Conservation (phyloP, 169 alveolate genomes). For the Perkinsus olseni region DNA sequence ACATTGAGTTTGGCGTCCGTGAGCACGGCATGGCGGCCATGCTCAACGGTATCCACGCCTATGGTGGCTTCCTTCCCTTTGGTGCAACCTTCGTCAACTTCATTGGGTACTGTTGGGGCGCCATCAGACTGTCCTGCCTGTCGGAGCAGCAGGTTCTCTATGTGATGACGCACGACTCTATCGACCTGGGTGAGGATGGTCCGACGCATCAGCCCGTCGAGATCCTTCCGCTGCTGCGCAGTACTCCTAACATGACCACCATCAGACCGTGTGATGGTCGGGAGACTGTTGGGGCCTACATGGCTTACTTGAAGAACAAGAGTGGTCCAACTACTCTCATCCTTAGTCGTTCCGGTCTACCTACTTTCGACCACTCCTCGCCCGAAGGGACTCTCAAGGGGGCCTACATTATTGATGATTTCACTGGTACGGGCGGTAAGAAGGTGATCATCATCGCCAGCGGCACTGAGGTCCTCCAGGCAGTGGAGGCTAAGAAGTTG, state of each 20-base stretch:
- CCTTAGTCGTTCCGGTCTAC: slow-evolving; percentile 35
- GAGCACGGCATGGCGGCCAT: slow-evolving; percentile 54
- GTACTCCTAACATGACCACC: slow-evolving; percentile 34
- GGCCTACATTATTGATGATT: slow-evolving; percentile 36
- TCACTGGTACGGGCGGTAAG: slow-evolving; percentile 4
- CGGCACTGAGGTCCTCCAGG: slow-evolving; percentile 20
- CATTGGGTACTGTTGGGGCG: slow-evolving; percentile 35
- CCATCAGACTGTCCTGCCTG: slow-evolving; percentile 33
- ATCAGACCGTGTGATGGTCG: slow-evolving; percentile 43
- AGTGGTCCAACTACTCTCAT: slow-evolving; percentile 28
- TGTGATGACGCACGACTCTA: slow-evolving; percentile 50
- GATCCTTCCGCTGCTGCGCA: slow-evolving; percentile 26
- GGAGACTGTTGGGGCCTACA: slow-evolving; percentile 36
- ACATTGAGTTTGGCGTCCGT: slow-evolving; percentile 42
- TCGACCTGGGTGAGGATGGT: slow-evolving; percentile 53
- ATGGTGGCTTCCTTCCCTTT: slow-evolving; percentile 43
- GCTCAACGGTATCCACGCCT: slow-evolving; percentile 42
- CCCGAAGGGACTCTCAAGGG: slow-evolving; percentile 34
- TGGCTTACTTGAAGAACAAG: slow-evolving; percentile 20
- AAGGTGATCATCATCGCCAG: slow-evolving; percentile 24
- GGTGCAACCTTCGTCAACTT: slow-evolving; percentile 43
- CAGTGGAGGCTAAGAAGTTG: slow-evolving; percentile 39
- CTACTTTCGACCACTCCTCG: slow-evolving; percentile 26
- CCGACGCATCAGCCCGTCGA: slow-evolving; percentile 52
- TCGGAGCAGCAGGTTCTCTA: slow-evolving; percentile 38